Evolutionary conservation across 2,329 filamentous ascomycete species (phyloP).

Genomic region (Cadophora malorum): DNA sequence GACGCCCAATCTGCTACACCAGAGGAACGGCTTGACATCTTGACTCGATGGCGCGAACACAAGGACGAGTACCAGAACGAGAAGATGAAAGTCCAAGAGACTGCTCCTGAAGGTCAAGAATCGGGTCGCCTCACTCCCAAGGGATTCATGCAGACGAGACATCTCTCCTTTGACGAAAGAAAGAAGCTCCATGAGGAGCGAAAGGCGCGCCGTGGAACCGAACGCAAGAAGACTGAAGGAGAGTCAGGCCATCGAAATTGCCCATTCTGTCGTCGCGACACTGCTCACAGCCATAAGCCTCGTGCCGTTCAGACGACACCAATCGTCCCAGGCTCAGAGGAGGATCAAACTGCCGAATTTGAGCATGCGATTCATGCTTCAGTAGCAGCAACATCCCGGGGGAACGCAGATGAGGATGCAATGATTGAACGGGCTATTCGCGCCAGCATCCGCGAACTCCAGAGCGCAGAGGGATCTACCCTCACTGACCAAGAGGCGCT

Average conservation of each 20-base stretch:
- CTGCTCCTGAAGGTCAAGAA: conserved; percentile 40
- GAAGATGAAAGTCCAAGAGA: conserved; percentile 46
- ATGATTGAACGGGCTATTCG: conserved; percentile 76
- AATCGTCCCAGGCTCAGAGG: conserved; percentile 24
- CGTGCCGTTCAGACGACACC: conserved; percentile 31
- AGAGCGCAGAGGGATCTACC: conserved; percentile 44
- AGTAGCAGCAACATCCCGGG: conserved; percentile 72
- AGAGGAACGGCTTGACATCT: conserved; percentile 68
- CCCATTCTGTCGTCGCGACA: conserved; percentile 38
- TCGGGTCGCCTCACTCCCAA: conserved; percentile 43
- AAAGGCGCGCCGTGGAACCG: conserved; percentile 45
- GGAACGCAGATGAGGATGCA: conserved; percentile 72
- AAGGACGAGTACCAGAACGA: conserved; percentile 48
- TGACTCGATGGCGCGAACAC: conserved; percentile 58
- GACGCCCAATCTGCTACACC: conserved; percentile 62
- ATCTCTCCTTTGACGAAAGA: conserved; percentile 57
- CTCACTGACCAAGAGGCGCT: conserved; percentile 50
- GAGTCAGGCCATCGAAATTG: conserved; percentile 33
- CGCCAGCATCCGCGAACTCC: conserved; percentile 69
- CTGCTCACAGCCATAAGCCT: conserved; percentile 37
- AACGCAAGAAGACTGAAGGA: conserved; percentile 38
- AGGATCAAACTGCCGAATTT: conserved; percentile 63
- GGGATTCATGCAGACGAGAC: conserved; percentile 57
- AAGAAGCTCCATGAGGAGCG: conserved; percentile 57
- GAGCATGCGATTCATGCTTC: conserved; percentile 75